Evolutionary conservation across 2,329 filamentous ascomycete genomes (phyloP).

Genomic region (Acephala macrosclerotiorum): DNA sequence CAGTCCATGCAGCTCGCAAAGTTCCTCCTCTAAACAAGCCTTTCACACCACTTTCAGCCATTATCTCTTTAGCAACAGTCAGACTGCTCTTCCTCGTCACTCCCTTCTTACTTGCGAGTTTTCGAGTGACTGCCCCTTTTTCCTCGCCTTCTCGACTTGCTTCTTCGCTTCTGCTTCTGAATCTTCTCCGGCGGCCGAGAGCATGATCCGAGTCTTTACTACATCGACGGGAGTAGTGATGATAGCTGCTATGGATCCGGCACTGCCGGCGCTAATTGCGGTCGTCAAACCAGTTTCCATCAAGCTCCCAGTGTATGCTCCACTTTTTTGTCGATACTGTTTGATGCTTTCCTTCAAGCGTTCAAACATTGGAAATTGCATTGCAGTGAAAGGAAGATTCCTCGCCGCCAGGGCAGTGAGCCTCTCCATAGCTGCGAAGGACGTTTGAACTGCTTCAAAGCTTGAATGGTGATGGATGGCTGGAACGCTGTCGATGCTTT

Average conservation of each 20-base stretch:
- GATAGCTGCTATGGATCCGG: slow-evolving; percentile 77
- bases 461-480: slow-evolving; percentile 60
- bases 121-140: slow-evolving; percentile 38
- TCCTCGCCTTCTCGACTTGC: slow-evolving; percentile 35
- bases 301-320: slow-evolving; percentile 47
- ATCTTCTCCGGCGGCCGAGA: slow-evolving; percentile 57
- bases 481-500: slow-evolving; percentile 53
- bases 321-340: slow-evolving; percentile 48
- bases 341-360: slow-evolving; percentile 64
- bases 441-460: slow-evolving; percentile 62
- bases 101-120: slow-evolving; percentile 42
- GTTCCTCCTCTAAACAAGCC: slow-evolving; percentile 81
- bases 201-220: slow-evolving; percentile 89
- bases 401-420: slow-evolving; percentile 80
- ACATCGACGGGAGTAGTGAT: slow-evolving; percentile 92
- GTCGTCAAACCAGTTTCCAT: slow-evolving; percentile 75
- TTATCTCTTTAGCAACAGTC: slow-evolving; percentile 69
- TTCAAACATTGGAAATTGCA: slow-evolving; percentile 91
- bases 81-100: slow-evolving; percentile 54
- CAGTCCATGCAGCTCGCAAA: slow-evolving; percentile 81
- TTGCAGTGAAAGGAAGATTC: slow-evolving; percentile 85
- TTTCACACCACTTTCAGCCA: slow-evolving; percentile 69
- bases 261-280: slow-evolving; percentile 74
- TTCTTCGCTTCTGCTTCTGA: slow-evolving; percentile 40
- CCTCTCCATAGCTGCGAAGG: slow-evolving; percentile 68